Evolutionary conservation across 306 rosid species (phyloP), one percentile per base, ranked within the genome.

Genomic region (Pueraria montana): DNA sequence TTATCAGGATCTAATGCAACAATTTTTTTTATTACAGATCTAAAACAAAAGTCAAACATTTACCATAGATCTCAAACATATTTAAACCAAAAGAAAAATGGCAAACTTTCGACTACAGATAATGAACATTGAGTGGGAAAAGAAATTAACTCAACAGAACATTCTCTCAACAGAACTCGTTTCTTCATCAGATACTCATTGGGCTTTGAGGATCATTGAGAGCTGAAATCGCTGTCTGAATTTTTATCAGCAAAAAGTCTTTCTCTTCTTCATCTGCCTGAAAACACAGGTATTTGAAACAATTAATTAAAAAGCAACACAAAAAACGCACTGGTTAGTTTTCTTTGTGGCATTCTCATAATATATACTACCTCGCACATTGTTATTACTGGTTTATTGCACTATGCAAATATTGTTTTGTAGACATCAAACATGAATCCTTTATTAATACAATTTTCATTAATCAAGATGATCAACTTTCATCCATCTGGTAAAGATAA

Each of bases 191-290:
- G 21, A 94, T 86, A 86, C 92, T 92, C 91, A 87, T 83, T 7
- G 92, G 98, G 79, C 97, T 94, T 24, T 70, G 88, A 24, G 90
- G 91, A 65, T 87, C 92, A 87, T 86, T 90, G 9, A 88, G 88
- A 71, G 91, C 91, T 55, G 92, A 89, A 81, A 94, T 92, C 50
- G 98, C 97, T 55, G 89, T 78, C 76, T 85, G 85, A 26, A 92
- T 94, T 82, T 86, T 87, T n/a, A 81, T 72, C 77, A 86, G 89
- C 89, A 94, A 76, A 52, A 64, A 6, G 20, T 94, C 97, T 77
- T 84, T 92, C 48, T 94, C 97, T 34, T 88, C 92, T 74, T 91
- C 94, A 8, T 90, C 91, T 27, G 92, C 97, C 98, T 94, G 91
- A 82, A 87, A 84, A 80, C 23, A n/a, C 4, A 50, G 55, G 43